A percentile compares a stretch with the other conserved stretches of the same genome.
Evolutionary conservation across 805 yeast genomes (phyloP).

Genomic region (Lachancea dasiensis): DNA sequence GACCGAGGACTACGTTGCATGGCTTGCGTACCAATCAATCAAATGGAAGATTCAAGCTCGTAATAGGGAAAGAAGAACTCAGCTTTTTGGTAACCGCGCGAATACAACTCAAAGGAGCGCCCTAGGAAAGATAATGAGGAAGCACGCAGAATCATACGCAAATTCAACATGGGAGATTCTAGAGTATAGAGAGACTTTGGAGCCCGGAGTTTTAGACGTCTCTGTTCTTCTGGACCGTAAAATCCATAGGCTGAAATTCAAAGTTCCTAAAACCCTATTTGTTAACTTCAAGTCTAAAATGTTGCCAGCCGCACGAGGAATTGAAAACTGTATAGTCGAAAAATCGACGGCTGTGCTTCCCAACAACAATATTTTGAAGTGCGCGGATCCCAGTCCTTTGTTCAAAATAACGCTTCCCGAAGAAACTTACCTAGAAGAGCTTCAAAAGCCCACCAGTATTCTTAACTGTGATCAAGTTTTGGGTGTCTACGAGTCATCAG

Average conservation of each 20-base stretch:
- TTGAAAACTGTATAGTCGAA: constrained; percentile 50
- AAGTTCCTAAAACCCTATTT: constrained; percentile 67
- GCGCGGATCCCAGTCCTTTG: constrained; percentile 39
- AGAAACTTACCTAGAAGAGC: constrained; percentile 47
- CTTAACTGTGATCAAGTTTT: constrained; percentile 54
- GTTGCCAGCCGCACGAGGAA: constrained; percentile 35
- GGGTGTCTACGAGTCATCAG: constrained; percentile 72
- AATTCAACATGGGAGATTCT: constrained; percentile 82
- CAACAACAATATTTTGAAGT: constrained; percentile 45
- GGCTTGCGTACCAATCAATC: constrained; percentile 70
- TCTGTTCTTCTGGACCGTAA: constrained; percentile 61
- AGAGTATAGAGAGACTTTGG: constrained; percentile 53
- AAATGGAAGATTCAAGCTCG: constrained; percentile 80
- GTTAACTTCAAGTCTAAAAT: constrained; percentile 53
- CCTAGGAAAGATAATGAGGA: constrained; percentile 64
- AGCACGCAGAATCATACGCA: constrained; percentile 74
- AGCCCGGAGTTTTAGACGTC: constrained; percentile 75
- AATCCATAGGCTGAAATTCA: constrained; percentile 66
- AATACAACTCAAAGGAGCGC: constrained; percentile 49
- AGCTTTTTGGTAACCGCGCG: constrained; percentile 66
- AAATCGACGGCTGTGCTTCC: constrained; percentile 62
- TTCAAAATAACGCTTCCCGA: constrained; percentile 70
- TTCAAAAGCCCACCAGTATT: constrained; percentile 51
- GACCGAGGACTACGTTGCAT: constrained; percentile 58
- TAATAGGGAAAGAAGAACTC: constrained; percentile 63